phyloP scores from a whole-genome alignment of 78 protist species.

The Cavenderia fasciculata region DNA sequence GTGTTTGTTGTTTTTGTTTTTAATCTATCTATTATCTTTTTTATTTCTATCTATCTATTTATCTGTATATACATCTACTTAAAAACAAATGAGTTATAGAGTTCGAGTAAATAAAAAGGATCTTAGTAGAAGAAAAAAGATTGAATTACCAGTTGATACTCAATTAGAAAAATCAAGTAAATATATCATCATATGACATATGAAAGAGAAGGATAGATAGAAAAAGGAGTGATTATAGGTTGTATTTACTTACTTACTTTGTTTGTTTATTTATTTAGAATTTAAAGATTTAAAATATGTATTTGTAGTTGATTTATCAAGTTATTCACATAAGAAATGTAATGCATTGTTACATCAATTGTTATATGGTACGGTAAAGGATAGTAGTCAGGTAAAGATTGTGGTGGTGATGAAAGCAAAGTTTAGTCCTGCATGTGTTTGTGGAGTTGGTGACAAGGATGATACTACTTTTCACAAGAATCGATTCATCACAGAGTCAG shows the following conservation, averaged over 20 bases:
- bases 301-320: constrained; percentile 50
- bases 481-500: constrained; percentile 26
- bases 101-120: too few relatives aligned
- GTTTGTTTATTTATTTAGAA: neutral
- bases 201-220: neutral
- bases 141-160: constrained; percentile 8
- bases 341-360: constrained; percentile 46
- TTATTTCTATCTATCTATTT: too few relatives aligned
- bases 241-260: neutral
- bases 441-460: constrained; percentile 56
- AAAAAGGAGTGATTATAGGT: too few relatives aligned
- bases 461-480: constrained; percentile 11
- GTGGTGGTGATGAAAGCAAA: constrained; percentile 36
- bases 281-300: constrained; percentile 18
- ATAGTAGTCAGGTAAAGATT: neutral
- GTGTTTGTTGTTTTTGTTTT: too few relatives aligned
- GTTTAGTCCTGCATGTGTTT: constrained; percentile 41
- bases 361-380: constrained; percentile 13
- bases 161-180: neutral
- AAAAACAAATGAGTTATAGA: too few relatives aligned
- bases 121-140: too few relatives aligned
- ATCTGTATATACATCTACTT: too few relatives aligned
- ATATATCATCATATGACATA: neutral
- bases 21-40: too few relatives aligned
- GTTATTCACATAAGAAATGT: constrained; percentile 36